Percentiles rank a stretch among this genome's conserved stretches.
Conservation (phyloP, 2,329 filamentous ascomycete genomes). For the Colletotrichum filicis region DNA sequence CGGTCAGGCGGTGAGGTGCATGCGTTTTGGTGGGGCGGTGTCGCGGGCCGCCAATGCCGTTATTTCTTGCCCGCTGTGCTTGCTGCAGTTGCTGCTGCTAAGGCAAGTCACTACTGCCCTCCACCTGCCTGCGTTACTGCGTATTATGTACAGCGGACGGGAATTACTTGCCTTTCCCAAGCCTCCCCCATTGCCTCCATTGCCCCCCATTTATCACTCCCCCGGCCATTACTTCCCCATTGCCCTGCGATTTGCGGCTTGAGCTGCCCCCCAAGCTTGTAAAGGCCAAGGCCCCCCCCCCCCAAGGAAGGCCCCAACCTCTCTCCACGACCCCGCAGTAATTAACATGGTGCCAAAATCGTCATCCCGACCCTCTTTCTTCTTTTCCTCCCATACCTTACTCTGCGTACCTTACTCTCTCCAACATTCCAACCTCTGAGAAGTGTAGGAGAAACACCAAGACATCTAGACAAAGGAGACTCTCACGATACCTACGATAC, state of each 20-base stretch:
- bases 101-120: too few species aligned
- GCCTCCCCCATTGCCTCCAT: background rate
- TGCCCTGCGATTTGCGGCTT: too few species aligned
- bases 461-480: background rate
- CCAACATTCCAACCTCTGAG: background rate
- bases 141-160: too few species aligned
- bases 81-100: too few species aligned
- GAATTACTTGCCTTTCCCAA: background rate
- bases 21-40: background rate
- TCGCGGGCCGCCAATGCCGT: conserved; percentile 4
- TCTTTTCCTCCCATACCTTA: background rate
- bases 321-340: conserved; percentile 9
- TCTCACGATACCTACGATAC: background rate
- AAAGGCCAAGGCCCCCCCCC: too few species aligned
- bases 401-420: background rate
- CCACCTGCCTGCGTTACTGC: too few species aligned
- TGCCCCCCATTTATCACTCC: too few species aligned
- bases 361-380: background rate
- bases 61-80: background rate
- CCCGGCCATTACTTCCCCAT: too few species aligned
- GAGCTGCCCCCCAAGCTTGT: too few species aligned
- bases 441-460: background rate
- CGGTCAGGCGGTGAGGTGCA: conserved; percentile 23
- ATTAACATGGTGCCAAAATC: conserved; percentile 2
- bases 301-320: background rate